These are phyloP conservation scores for Aspergillus thermomutatus DNA, from an alignment of 2,329 filamentous ascomycete species.

Conservation along the genomic window DNA sequence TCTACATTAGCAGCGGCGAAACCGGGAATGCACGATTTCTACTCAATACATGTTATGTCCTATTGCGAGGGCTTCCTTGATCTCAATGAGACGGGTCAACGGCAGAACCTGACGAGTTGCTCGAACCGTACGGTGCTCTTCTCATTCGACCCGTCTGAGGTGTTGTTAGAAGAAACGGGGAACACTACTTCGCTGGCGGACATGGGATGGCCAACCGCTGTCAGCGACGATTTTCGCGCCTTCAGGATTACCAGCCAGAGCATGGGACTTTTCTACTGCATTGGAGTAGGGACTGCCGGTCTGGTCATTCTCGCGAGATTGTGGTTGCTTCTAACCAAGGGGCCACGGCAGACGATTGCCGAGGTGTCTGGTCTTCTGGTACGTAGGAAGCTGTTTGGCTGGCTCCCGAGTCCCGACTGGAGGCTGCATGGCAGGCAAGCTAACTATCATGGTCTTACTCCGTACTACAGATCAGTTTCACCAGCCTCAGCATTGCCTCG, in stretches of 20 bases:
- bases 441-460: neutral
- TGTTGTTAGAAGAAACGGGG: constrained; percentile 49
- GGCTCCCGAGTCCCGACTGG: neutral
- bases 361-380: constrained; percentile 50
- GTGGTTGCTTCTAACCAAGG: constrained; percentile 44
- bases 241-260: constrained; percentile 50
- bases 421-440: neutral
- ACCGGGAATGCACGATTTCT: constrained; percentile 59
- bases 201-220: constrained; percentile 55
- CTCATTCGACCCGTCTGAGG: constrained; percentile 53
- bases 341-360: constrained; percentile 45
- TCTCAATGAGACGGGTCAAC: constrained; percentile 21
- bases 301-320: constrained; percentile 48
- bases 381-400: constrained; percentile 17
- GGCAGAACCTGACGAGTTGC: constrained; percentile 53
- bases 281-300: constrained; percentile 53
- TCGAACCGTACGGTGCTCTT: constrained; percentile 53
- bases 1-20: constrained; percentile 37
- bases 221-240: constrained; percentile 52
- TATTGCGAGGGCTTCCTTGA: constrained; percentile 52
- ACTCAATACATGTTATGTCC: constrained; percentile 58
- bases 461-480: constrained; percentile 46
- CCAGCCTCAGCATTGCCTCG: constrained; percentile 66
- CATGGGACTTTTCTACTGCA: constrained; percentile 58
- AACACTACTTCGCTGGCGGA: constrained; percentile 49